Percentiles rank a stretch among this genome's conserved stretches.
phyloP scores from a whole-genome alignment of 176 grass and related monocot species.

The Cenchrus fungigraminus region DNA sequence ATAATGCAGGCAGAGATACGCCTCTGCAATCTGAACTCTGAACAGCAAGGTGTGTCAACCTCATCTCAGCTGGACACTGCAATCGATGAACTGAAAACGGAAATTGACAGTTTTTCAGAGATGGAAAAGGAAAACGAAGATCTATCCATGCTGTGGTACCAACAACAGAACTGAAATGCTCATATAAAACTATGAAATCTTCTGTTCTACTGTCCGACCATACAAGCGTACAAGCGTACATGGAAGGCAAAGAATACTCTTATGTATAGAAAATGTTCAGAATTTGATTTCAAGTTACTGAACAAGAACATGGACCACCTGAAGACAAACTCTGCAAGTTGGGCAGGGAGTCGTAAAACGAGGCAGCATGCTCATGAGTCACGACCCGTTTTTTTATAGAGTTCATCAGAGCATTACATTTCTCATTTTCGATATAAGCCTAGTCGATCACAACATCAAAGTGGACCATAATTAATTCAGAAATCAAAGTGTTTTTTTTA shows the following conservation, averaged over 20 bases:
- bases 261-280: neutral
- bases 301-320: conserved; percentile 4
- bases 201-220: neutral
- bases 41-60: conserved; percentile 10
- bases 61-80: neutral
- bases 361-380: no score
- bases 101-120: neutral
- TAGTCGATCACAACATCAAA: neutral
- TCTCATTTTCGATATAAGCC: neutral
- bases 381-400: neutral
- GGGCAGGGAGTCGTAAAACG: neutral
- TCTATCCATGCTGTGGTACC: neutral
- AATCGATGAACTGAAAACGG: neutral
- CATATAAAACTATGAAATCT: neutral
- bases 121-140: conserved; percentile 6
- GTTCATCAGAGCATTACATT: neutral
- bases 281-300: conserved; percentile 9
- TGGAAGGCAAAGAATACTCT: neutral
- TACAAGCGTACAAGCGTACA: neutral
- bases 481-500: neutral
- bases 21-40: conserved; percentile 18
- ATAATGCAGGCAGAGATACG: conserved; percentile 21
- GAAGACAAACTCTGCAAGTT: neutral
- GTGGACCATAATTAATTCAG: neutral
- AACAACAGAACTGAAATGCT: neutral